Evolutionary conservation across 495 filamentous ascomycete species (phyloP).

Genomic region (Podospora anserina): DNA sequence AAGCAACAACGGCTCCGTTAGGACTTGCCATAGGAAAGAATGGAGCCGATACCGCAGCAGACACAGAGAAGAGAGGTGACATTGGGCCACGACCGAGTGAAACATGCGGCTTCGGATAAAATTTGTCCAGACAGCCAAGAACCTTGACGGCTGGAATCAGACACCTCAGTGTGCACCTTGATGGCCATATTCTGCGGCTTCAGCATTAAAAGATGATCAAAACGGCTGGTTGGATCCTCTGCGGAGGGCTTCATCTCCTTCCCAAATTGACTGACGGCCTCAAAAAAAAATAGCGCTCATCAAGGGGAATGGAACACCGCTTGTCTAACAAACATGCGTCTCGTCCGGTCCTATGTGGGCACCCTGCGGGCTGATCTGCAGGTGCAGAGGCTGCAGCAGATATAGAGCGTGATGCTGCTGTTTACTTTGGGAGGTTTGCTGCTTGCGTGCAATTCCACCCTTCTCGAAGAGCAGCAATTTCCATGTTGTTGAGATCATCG

Average conservation of each 20-base stretch:
- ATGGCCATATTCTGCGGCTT: conserved; percentile 5
- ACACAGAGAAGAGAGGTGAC: not conserved
- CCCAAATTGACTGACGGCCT: conserved; percentile 4
- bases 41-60: not conserved
- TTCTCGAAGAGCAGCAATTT: not conserved
- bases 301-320: not conserved
- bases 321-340: not conserved
- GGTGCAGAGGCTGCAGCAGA: not conserved
- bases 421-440: not conserved
- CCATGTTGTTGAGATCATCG: no score
- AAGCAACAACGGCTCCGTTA: not conserved
- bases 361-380: not conserved
- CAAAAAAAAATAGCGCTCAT: conserved; percentile 1
- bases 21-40: not conserved
- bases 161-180: conserved; percentile 17
- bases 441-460: not conserved
- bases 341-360: not conserved
- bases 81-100: not conserved
- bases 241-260: conserved; percentile 6
- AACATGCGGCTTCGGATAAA: conserved; percentile 4
- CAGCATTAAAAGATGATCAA: not conserved
- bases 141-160: conserved; percentile 23
- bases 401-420: not conserved
- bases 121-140: conserved; percentile 2
- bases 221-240: not conserved